Conservation (phyloP, 495 filamentous ascomycete species). For the Darksidea phi region DNA sequence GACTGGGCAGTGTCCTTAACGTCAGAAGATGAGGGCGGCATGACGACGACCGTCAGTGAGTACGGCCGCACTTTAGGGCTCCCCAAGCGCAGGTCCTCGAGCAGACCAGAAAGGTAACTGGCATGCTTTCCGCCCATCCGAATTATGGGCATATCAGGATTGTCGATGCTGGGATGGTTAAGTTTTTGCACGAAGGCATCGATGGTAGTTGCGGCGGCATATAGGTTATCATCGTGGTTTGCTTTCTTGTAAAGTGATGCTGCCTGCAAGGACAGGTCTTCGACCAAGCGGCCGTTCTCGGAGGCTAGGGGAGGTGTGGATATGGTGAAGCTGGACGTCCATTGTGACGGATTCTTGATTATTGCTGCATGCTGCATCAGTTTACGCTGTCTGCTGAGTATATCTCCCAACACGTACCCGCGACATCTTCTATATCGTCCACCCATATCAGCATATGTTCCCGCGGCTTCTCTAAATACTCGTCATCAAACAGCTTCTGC, state of each 20-base stretch:
- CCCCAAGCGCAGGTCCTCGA: neutral
- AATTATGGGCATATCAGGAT: constrained; percentile 3
- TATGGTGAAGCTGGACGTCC: constrained; percentile 21
- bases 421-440: constrained; percentile 49
- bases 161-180: constrained; percentile 19
- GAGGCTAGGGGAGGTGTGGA: constrained; percentile 22
- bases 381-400: neutral
- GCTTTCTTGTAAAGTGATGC: constrained; percentile 11
- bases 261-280: constrained; percentile 29
- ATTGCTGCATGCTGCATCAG: constrained; percentile 8
- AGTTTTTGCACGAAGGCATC: no score
- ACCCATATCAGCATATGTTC: constrained; percentile 48
- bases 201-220: no score
- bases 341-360: neutral
- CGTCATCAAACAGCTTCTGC: constrained; percentile 46
- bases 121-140: no score
- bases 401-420: constrained; percentile 42
- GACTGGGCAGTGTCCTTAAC: constrained; percentile 29
- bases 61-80: no score
- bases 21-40: constrained; percentile 31
- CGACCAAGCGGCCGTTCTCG: constrained; percentile 23
- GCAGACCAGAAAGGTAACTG: neutral
- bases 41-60: constrained; percentile 34
- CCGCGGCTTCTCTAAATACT: constrained; percentile 16
- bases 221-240: neutral